Evolutionary conservation across 2,329 filamentous ascomycete species (phyloP).

Genomic region (Diplodia mutila): DNA sequence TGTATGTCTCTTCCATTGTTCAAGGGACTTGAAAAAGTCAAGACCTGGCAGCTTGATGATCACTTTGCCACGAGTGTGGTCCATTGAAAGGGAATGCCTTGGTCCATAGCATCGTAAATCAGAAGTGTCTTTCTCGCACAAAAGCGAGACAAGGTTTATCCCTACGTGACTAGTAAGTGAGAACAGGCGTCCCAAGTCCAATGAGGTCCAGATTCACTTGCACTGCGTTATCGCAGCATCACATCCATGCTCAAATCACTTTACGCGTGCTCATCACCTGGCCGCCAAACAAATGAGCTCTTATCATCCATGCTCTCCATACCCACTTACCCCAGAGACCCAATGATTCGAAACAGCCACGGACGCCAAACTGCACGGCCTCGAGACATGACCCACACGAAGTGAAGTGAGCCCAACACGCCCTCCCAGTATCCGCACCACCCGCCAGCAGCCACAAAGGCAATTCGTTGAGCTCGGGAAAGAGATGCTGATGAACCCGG

Average conservation of each 20-base stretch:
- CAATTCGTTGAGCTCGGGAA: background rate
- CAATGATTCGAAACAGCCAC: background rate
- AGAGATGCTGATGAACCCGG: background rate
- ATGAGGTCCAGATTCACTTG: background rate
- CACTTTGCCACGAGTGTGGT: background rate
- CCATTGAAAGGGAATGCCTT: no score
- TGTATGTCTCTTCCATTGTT: no score
- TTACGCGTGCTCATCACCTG: background rate
- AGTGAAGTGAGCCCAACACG: background rate
- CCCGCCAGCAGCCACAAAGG: background rate
- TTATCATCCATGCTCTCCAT: background rate
- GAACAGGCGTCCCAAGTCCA: background rate
- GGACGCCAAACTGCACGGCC: background rate
- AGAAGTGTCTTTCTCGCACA: background rate
- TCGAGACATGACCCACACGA: background rate
- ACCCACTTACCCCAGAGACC: background rate
- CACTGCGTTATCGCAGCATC: background rate
- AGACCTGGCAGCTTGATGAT: background rate
- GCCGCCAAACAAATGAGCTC: background rate
- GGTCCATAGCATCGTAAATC: no score
- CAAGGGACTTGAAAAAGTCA: background rate
- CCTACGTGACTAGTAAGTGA: background rate
- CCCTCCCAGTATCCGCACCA: background rate
- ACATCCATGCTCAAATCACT: background rate
- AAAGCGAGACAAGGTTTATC: background rate